phyloP scores from a whole-genome alignment of 208 protist genomes.

The Acanthamoeba castellanii region DNA sequence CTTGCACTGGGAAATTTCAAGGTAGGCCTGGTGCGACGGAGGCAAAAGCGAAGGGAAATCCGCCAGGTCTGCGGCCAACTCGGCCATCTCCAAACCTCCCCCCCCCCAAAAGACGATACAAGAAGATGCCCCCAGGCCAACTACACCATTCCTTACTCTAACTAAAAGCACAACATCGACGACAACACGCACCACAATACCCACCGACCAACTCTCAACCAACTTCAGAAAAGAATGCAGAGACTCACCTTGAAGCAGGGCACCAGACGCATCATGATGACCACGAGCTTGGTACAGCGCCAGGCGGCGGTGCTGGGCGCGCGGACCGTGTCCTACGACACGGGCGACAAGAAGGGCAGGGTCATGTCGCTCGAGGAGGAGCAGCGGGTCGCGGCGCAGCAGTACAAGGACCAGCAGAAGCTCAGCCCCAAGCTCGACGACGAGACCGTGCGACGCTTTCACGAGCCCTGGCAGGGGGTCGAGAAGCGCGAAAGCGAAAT shows the following conservation, averaged over 20 bases:
- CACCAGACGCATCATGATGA: not conserved
- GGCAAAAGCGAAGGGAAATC: too few relatives aligned
- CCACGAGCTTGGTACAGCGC: not conserved
- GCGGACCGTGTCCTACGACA: not conserved
- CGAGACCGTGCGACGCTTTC: not conserved
- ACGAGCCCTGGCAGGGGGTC: not conserved
- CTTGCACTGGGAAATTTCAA: too few relatives aligned
- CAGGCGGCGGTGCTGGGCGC: not conserved
- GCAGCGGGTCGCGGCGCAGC: not conserved
- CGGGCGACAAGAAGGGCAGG: slow-evolving; percentile 8
- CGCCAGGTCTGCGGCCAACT: not conserved
- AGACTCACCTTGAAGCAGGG: not conserved
- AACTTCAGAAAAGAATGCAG: not conserved
- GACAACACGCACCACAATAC: not conserved
- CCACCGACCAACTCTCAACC: not conserved
- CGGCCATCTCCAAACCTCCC: not conserved
- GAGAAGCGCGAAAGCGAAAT: slow-evolving; percentile 5
- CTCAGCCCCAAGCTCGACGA: slow-evolving; percentile 15
- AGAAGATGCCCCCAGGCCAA: not conserved
- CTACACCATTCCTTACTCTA: not conserved
- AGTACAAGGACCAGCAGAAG: slow-evolving; percentile 29
- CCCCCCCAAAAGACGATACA: not conserved
- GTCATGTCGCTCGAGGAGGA: slow-evolving; percentile 33
- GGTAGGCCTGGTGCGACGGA: too few relatives aligned
- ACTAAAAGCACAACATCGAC: not conserved